These are phyloP conservation scores for Ceratocystis harringtonii DNA, from an alignment of 2,329 filamentous ascomycete genomes.

Conservation along the genomic window DNA sequence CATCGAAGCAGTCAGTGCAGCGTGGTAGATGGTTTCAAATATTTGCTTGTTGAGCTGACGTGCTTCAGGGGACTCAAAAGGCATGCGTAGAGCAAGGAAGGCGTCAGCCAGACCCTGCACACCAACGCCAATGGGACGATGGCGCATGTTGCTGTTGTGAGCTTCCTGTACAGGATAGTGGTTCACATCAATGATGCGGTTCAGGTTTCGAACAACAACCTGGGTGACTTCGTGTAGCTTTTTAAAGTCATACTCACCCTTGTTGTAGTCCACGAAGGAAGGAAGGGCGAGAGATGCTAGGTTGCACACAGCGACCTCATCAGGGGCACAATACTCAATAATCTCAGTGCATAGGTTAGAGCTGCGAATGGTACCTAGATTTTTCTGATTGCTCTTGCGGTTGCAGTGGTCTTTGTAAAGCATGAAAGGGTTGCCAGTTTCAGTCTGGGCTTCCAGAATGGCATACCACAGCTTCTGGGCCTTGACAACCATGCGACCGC, in stretches of 20 bases:
- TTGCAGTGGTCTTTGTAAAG: slow-evolving; percentile 98
- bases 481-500: slow-evolving; percentile 80
- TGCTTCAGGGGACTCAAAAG: slow-evolving; percentile 92
- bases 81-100: slow-evolving; percentile 90
- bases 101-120: slow-evolving; percentile 96
- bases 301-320: slow-evolving; percentile 98
- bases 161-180: slow-evolving; percentile 96
- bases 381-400: slow-evolving; percentile 99
- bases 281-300: slow-evolving; percentile 86
- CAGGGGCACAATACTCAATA: slow-evolving; percentile 88
- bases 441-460: slow-evolving; percentile 93
- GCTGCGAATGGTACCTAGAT: slow-evolving; percentile 93
- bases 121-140: slow-evolving; percentile 89
- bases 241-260: slow-evolving; percentile 82
- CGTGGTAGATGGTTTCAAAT: slow-evolving; percentile 99
- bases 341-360: slow-evolving; percentile 99
- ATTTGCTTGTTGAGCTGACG: slow-evolving; percentile 93
- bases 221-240: slow-evolving; percentile 91
- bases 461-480: slow-evolving; percentile 99
- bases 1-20: slow-evolving; percentile 74
- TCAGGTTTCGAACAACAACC: slow-evolving; percentile 76
- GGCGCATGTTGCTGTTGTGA: slow-evolving; percentile 89
- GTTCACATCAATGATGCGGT: slow-evolving; percentile 97
- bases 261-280: slow-evolving; percentile 73
- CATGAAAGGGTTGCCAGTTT: slow-evolving; percentile 99